phyloP scores from a whole-genome alignment of 2,329 filamentous ascomycete species.

The Penicillium sp. region DNA sequence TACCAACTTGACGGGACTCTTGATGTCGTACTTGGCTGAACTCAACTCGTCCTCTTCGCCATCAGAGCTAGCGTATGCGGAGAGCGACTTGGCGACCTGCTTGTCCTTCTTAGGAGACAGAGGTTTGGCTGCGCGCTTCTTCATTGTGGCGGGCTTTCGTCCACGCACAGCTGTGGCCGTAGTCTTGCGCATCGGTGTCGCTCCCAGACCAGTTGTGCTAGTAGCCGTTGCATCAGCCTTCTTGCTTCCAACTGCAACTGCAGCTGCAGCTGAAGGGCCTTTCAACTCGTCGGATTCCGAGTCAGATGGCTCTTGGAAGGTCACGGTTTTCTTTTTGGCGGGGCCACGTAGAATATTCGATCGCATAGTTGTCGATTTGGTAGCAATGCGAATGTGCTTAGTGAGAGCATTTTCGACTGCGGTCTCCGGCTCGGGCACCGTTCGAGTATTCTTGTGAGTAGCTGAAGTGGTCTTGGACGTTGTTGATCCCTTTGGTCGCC shows the following conservation, averaged over 20 bases:
- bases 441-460: slow-evolving; percentile 26
- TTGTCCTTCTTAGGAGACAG: slow-evolving; percentile 58
- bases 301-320: slow-evolving; percentile 51
- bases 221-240: slow-evolving; percentile 30
- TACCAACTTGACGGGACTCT: slow-evolving; percentile 35
- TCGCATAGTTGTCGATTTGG: slow-evolving; percentile 37
- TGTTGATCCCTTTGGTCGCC: slow-evolving; percentile 38
- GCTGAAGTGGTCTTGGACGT: slow-evolving; percentile 17
- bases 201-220: slow-evolving; percentile 48
- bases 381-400: slow-evolving; percentile 37
- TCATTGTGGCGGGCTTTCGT: slow-evolving; percentile 43
- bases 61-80: slow-evolving; percentile 46
- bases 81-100: slow-evolving; percentile 51
- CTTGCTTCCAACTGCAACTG: slow-evolving; percentile 33
- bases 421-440: slow-evolving; percentile 12
- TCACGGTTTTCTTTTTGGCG: slow-evolving; percentile 54
- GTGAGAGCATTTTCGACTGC: slow-evolving; percentile 24
- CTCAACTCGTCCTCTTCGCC: slow-evolving; percentile 53
- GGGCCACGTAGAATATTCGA: slow-evolving; percentile 41
- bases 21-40: slow-evolving; percentile 42
- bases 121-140: slow-evolving; percentile 42
- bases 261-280: slow-evolving; percentile 29
- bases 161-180: slow-evolving; percentile 37
- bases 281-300: slow-evolving; percentile 51
- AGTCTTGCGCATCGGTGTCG: slow-evolving; percentile 55